These are phyloP conservation scores for Dipodascopsis uninucleata DNA, from an alignment of 805 yeast genomes.

Conservation along the genomic window DNA sequence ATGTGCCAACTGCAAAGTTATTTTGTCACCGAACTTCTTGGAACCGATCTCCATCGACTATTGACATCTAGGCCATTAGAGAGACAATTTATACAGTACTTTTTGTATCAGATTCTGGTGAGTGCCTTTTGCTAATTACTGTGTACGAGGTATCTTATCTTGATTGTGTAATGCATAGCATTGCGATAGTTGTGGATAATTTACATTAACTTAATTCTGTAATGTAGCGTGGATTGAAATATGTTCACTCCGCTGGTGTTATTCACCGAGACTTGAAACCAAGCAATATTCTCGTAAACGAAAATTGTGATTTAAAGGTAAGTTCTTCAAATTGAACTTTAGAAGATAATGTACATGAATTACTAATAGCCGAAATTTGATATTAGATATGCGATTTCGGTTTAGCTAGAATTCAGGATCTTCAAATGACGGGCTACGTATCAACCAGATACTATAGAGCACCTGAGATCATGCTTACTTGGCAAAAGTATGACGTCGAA, in stretches of 20 bases:
- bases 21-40: constrained; percentile 94
- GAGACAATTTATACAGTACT: constrained; percentile 94
- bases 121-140: not conserved
- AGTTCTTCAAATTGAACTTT: not conserved
- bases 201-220: no score
- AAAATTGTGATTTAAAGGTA: constrained; percentile 77
- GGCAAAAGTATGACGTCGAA: constrained; percentile 96
- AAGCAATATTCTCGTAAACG: constrained; percentile 72
- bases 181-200: no score
- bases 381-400: constrained; percentile 80
- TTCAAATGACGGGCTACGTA: constrained; percentile 98
- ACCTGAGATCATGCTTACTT: constrained; percentile 96
- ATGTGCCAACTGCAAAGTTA: no score
- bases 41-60: constrained; percentile 90
- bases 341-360: not conserved
- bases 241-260: constrained; percentile 89
- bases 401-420: constrained; percentile 93
- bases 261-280: constrained; percentile 89
- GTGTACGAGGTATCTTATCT: no score
- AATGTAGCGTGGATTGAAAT: constrained; percentile 78
- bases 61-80: constrained; percentile 91
- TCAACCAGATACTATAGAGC: constrained; percentile 95
- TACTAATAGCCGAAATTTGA: no score
- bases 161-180: no score
- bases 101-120: constrained; percentile 77